phyloP scores from a whole-genome alignment of 257 asterid genomes.

The Fraxinus excelsior region DNA sequence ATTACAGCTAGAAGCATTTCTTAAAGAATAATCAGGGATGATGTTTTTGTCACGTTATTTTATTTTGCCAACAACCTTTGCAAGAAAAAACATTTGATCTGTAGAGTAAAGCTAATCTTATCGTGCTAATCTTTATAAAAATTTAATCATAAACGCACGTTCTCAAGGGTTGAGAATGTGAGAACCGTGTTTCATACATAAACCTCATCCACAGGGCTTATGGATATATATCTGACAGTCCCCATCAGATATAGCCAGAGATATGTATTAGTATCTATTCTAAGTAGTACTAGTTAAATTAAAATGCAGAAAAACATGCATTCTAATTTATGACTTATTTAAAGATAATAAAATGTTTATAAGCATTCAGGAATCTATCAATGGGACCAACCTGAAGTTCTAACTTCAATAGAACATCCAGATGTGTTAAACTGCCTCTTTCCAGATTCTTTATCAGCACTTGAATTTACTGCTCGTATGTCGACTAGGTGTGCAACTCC shows the following conservation, averaged over 20 bases:
- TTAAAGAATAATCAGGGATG: not conserved
- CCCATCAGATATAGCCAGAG: not conserved
- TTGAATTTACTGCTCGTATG: constrained; percentile 44
- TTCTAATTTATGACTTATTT: constrained; percentile 1
- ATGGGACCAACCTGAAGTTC: constrained; percentile 60
- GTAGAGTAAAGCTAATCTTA: not conserved
- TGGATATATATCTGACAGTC: not conserved
- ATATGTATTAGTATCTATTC: not conserved
- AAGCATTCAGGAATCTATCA: constrained; percentile 17
- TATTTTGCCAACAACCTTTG: not conserved
- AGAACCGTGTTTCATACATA: not conserved
- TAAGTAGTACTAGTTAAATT: not conserved
- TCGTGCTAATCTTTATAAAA: not conserved
- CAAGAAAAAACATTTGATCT: not conserved
- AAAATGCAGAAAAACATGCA: not conserved
- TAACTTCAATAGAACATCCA: constrained; percentile 54
- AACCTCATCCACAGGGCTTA: not conserved
- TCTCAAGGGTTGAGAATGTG: not conserved
- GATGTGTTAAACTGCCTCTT: constrained; percentile 47
- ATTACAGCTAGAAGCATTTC: not conserved
- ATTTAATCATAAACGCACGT: not conserved
- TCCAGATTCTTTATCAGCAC: constrained; percentile 52
- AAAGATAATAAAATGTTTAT: constrained; percentile 15
- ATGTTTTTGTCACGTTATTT: not conserved
- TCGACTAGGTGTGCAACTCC: constrained; percentile 57